Evolutionary conservation across 2,329 filamentous ascomycete genomes (phyloP), one percentile per base, ranked within the genome.

Genomic region (Hypoxylon rubiginosum): DNA sequence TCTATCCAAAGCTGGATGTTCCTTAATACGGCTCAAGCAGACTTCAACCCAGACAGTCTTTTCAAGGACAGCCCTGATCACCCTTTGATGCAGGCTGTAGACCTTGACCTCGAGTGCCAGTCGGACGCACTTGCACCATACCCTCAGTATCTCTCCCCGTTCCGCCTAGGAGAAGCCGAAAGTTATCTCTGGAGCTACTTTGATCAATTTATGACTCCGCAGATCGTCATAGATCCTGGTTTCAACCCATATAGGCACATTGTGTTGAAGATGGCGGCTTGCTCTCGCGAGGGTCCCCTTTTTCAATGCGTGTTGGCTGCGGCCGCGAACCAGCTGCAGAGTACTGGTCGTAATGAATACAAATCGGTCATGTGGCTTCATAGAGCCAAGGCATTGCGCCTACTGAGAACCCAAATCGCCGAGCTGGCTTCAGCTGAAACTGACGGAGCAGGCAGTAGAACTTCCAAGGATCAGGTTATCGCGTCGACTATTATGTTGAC

Each of bases 231-330:
- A 48, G 70, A 72, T 32, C 69, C 69, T 4, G 54, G 58, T 4
- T 66, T 62, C 9, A 75, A 75, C 49, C 74, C 73, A 0, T 75
- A 75, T 60, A 68, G 71, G 46, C 67, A 73, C 56, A 67, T 76
- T 7, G 62, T 76, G 4, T 46, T 76, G 19, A 70, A 66, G 32
- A 68, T 76, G 52, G 73, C 74, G 6, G 64, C 64, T 32, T 65
- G 58, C 24, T 67, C 56, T 15, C 67, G 55, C 19, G 66, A 62
- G 7, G 74, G 74, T 0, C 72, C 74, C 24, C 62, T 77, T 2
- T 73, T 76, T 53, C 72, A 75, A 46, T 74, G 72, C 48, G 67
- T 76, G 43, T 65, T 77, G 56, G 72, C 74, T 8, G 73, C 71
- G 1, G 71, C 75, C 5, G 72, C 75, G 5, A 75, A 71, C 11